Evolutionary conservation across 2,329 filamentous ascomycete genomes (phyloP), one percentile per base, ranked within the genome.

Genomic region (Zelopaecilomyces penicillatus): DNA sequence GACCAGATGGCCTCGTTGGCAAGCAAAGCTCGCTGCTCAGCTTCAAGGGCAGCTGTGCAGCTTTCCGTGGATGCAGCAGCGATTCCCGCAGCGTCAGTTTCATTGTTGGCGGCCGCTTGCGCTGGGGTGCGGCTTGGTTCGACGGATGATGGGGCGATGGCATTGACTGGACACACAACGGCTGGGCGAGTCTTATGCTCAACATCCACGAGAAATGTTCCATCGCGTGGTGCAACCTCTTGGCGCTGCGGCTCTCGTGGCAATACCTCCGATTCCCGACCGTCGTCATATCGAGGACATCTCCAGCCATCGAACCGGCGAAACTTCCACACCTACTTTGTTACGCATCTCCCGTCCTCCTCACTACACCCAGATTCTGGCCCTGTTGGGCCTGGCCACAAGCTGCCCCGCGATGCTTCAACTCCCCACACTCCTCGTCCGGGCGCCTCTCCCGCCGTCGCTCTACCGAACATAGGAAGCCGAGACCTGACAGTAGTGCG

Each of bases 271-370:
- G 32, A 41, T 36, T 37, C 36, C 12, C 26, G 28, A 35, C 12
- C 34, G 11, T 39, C 29, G 41, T 42, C 30, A 26, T 42, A 28
- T 39, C 39, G 28, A 36, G 38, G 34, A 49, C 27, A 32, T 29
- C 5, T 30, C 7, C 46, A 52, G 37, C 42, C 45, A 35, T 30
- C 49, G 6, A 35, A 48, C 12, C 69, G 66, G 42, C 75, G 78
- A 39, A 64, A 66, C 50, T 97, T 97, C 65, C 89, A 96, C 69
- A 89, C 94, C 56, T 97, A 98, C 71, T 98, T 98, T 65, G 87
- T 97, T 48, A 95, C 93, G 6, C 88, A 96, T 63, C 77, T 98
- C 2, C 91, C 93, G 4, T 95, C 89, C 12, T 94, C 89, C 10
- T 96, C 90, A 4, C 75, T 95, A 37, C 87, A 96, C 56, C 91